A percentile compares a stretch with the other conserved stretches of the same genome.
These are phyloP conservation scores for Misopates orontium DNA, from an alignment of 257 asterid genomes.

Conservation along the genomic window DNA sequence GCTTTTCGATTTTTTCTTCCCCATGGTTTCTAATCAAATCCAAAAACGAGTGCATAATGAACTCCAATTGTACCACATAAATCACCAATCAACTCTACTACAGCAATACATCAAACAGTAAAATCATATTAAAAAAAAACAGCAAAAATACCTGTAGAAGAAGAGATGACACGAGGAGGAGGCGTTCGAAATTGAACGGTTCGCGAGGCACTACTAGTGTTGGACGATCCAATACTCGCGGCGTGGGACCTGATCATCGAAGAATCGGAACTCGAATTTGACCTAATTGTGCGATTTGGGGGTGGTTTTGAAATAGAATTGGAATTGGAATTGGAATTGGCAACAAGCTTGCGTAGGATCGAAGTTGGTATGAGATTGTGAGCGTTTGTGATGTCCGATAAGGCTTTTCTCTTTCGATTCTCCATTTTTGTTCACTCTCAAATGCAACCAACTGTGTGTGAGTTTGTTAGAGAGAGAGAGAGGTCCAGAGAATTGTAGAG, in stretches of 20 bases:
- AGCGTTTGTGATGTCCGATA: constrained; percentile 35
- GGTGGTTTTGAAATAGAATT: constrained; percentile 19
- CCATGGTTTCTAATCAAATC: no score
- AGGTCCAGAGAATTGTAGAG: no score
- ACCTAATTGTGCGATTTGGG: no score
- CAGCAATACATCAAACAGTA: no score
- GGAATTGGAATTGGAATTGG: constrained; percentile 8
- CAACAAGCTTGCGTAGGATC: constrained; percentile 38
- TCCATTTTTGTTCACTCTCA: neutral
- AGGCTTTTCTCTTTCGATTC: constrained; percentile 27
- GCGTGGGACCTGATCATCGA: constrained; percentile 41
- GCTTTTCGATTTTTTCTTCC: constrained; percentile 72
- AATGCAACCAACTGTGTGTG: neutral
- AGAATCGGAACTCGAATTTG: constrained; percentile 34
- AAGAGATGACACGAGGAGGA: constrained; percentile 19
- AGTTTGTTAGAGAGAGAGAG: neutral
- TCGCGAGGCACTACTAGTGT: constrained; percentile 27
- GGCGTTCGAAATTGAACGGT: constrained; percentile 38
- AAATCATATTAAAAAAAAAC: no score
- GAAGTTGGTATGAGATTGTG: constrained; percentile 34
- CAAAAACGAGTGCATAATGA: neutral
- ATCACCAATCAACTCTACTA: neutral
- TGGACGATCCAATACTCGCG: constrained; percentile 57
- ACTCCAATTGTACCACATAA: neutral
- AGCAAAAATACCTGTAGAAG: no score